Evolutionary conservation across 208 protist genomes (phyloP).

Genomic region (Trypanosoma cruzi): DNA sequence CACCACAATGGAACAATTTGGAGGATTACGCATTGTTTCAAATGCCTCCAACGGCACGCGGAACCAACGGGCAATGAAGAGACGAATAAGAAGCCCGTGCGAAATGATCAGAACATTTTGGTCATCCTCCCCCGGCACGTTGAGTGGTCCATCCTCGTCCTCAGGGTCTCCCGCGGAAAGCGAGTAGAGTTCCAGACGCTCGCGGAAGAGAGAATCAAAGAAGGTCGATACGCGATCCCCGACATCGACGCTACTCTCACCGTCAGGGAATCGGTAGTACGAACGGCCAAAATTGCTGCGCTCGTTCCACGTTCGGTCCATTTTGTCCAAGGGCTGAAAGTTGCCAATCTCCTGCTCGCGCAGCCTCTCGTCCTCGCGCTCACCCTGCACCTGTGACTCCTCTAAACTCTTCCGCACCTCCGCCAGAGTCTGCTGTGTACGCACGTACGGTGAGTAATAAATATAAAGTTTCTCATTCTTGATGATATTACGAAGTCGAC

Average conservation of each 20-base stretch:
- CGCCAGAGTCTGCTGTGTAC: slow-evolving; percentile 86
- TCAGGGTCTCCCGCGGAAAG: slow-evolving; percentile 26
- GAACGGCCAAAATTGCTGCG: slow-evolving; percentile 80
- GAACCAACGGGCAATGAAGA: slow-evolving; percentile 89
- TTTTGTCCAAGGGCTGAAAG: slow-evolving; percentile 78
- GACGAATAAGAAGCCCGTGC: slow-evolving; percentile 85
- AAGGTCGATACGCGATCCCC: slow-evolving; percentile 90
- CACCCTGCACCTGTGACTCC: slow-evolving; percentile 70
- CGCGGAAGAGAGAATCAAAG: slow-evolving; percentile 83
- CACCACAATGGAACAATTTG: slow-evolving; percentile 87
- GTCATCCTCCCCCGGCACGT: slow-evolving; percentile 36
- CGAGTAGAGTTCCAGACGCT: slow-evolving; percentile 61
- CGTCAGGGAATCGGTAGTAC: slow-evolving; percentile 92
- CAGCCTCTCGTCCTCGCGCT: slow-evolving; percentile 92
- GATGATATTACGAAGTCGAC: slow-evolving; percentile 69
- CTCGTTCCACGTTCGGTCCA: slow-evolving; percentile 73
- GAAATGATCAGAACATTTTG: slow-evolving; percentile 89
- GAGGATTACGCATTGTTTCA: slow-evolving; percentile 90
- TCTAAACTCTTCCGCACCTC: slow-evolving; percentile 75
- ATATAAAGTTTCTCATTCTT: slow-evolving; percentile 82
- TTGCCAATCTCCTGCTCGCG: slow-evolving; percentile 96
- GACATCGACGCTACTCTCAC: slow-evolving; percentile 92
- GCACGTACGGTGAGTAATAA: slow-evolving; percentile 91
- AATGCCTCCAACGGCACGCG: slow-evolving; percentile 81
- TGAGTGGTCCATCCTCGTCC: slow-evolving; percentile 10